phyloP scores from a whole-genome alignment of 805 yeast genomes.

The Candida nemodendra region DNA sequence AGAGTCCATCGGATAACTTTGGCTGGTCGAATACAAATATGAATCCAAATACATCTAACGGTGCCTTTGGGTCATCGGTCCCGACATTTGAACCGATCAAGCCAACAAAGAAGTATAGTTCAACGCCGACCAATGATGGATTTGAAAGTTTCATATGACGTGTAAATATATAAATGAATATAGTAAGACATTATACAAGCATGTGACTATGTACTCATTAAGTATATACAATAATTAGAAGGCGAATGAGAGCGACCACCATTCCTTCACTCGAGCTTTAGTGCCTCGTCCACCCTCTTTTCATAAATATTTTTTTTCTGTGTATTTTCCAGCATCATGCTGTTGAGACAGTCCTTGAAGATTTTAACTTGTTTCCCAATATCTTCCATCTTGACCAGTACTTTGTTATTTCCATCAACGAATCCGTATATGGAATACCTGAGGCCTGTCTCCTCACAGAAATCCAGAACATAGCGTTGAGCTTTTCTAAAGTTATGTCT shows the following conservation, averaged over 20 bases:
- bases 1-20: neutral
- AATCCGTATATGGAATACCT: conserved; percentile 84
- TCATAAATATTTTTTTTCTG: conserved; percentile 31
- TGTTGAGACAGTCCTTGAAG: conserved; percentile 67
- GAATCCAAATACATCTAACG: neutral
- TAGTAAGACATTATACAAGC: neutral
- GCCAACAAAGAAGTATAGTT: conserved; percentile 20
- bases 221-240: too few species aligned
- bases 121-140: conserved; percentile 1
- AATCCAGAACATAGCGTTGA: conserved; percentile 69
- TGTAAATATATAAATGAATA: neutral
- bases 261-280: neutral
- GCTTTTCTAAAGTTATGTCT: conserved; percentile 79
- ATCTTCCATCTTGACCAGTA: conserved; percentile 66
- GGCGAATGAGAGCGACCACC: too few species aligned
- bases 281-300: conserved; percentile 24
- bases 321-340: conserved; percentile 53
- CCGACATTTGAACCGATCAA: conserved; percentile 24
- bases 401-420: conserved; percentile 70
- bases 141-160: conserved; percentile 11
- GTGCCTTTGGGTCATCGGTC: neutral
- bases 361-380: conserved; percentile 78
- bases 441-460: conserved; percentile 74
- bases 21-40: neutral
- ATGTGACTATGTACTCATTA: too few species aligned